Conservation (phyloP, 2,329 filamentous ascomycete species). For the Stemphylium vesicarium region DNA sequence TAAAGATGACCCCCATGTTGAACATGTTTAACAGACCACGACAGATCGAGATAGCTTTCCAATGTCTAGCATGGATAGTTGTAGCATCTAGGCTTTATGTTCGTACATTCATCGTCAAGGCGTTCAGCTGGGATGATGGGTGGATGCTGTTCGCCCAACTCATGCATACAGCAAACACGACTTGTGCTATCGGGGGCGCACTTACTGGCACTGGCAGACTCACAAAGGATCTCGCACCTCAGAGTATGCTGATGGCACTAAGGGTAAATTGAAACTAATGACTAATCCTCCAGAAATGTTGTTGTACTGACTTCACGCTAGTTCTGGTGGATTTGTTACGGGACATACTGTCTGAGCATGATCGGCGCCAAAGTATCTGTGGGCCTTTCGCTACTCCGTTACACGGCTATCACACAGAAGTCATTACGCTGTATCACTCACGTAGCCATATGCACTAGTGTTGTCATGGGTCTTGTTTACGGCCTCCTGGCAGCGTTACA, state of each 20-base stretch:
- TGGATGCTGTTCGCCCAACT: slow-evolving; percentile 20
- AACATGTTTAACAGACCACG: background rate
- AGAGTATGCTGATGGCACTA: slow-evolving; percentile 4
- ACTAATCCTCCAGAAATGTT: background rate
- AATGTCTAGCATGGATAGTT: slow-evolving; percentile 4
- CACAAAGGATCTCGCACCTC: background rate
- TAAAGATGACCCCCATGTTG: background rate
- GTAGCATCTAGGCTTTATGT: slow-evolving; percentile 15
- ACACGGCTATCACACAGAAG: slow-evolving; percentile 33
- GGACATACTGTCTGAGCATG: slow-evolving; percentile 13
- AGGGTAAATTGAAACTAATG: background rate
- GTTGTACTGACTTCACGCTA: background rate
- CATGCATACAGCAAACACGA: slow-evolving; percentile 3
- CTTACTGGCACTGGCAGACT: slow-evolving; percentile 9
- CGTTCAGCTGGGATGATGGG: slow-evolving; percentile 21
- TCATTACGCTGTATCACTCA: slow-evolving; percentile 33
- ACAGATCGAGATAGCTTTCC: background rate
- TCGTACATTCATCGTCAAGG: slow-evolving; percentile 11
- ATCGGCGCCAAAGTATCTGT: slow-evolving; percentile 18
- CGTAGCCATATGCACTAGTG: slow-evolving; percentile 35
- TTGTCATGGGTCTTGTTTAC: slow-evolving; percentile 37
- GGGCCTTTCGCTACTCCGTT: slow-evolving; percentile 13
- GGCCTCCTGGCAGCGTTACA: slow-evolving; percentile 55
- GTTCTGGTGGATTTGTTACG: slow-evolving; percentile 17
- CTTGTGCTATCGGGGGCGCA: slow-evolving; percentile 7